A percentile compares a stretch with the other conserved stretches of the same genome.
Conservation (phyloP, 1,284 basidiomycete species). For the Mycosarcoma mackinlayi region DNA sequence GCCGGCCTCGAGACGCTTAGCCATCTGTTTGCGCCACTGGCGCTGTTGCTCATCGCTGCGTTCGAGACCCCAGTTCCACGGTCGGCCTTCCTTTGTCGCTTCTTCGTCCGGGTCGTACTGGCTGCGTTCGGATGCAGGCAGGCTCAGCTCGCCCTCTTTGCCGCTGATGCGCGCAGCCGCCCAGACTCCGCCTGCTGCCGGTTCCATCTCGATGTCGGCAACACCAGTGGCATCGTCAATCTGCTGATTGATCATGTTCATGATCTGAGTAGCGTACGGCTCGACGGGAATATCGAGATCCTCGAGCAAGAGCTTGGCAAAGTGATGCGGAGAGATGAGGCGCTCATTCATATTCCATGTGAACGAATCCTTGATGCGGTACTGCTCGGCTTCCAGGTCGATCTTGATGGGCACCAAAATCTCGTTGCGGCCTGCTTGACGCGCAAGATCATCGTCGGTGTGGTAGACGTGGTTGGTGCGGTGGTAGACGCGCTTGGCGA, state of each 20-base stretch:
- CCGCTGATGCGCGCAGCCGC: conserved; percentile 24
- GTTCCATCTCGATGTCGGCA: conserved; percentile 52
- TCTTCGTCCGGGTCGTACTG: conserved; percentile 42
- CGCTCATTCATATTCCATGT: conserved; percentile 89
- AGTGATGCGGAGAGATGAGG: conserved; percentile 82
- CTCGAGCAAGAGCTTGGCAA: conserved; percentile 85
- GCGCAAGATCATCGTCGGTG: conserved; percentile 70
- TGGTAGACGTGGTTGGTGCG: conserved; percentile 76
- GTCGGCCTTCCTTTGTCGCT: conserved; percentile 28
- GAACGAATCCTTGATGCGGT: conserved; percentile 92
- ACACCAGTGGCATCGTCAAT: conserved; percentile 83
- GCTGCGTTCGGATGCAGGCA: conserved; percentile 10
- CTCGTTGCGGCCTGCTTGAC: conserved; percentile 70
- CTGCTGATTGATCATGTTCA: conserved; percentile 87
- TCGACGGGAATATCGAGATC: conserved; percentile 82
- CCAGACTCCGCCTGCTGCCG: conserved; percentile 43
- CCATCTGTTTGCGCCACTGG: conserved; percentile 38
- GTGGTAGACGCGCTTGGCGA: conserved; percentile 70
- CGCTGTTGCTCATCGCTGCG: conserved; percentile 22
- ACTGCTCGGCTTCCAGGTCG: conserved; percentile 90
- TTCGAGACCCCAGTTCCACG: conserved; percentile 44
- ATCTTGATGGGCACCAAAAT: conserved; percentile 90
- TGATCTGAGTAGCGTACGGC: conserved; percentile 80
- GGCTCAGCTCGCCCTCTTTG: conserved; percentile 22
- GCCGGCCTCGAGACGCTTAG: conserved; percentile 24